A percentile compares a stretch with the other conserved stretches of the same genome.
phyloP scores from a whole-genome alignment of 192 early-diverging fungal genomes.

The Backusella parvicylindrica region DNA sequence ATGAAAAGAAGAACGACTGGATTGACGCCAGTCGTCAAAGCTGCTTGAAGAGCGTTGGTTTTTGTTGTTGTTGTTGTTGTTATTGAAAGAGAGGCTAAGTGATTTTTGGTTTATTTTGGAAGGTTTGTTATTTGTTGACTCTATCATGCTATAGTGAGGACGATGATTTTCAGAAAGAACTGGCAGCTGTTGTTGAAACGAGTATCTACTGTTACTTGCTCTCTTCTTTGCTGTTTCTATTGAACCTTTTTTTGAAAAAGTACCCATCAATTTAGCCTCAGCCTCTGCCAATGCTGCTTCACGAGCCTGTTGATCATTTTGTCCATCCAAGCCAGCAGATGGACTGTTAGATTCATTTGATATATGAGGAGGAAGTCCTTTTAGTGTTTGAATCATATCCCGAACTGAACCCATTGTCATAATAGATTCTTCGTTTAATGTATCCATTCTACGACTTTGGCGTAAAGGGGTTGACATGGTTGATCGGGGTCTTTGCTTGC shows the following conservation, averaged over 20 bases:
- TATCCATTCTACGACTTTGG: conserved; percentile 10
- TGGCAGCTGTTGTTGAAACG: conserved; percentile 11
- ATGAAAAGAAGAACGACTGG: conserved; percentile 31
- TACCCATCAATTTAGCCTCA: conserved; percentile 41
- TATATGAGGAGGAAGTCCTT: conserved; percentile 37
- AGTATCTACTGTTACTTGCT: conserved; percentile 2
- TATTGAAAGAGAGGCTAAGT: neutral
- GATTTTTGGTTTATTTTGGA: neutral
- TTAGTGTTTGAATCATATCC: conserved; percentile 50
- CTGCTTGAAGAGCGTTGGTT: conserved; percentile 35
- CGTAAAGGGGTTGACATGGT: conserved; percentile 23
- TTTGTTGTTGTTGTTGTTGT: neutral
- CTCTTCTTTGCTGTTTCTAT: neutral
- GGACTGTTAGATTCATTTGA: neutral
- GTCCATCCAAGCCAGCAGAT: conserved; percentile 8
- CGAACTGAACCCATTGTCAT: conserved; percentile 48
- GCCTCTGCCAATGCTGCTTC: conserved; percentile 37
- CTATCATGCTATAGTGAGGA: neutral
- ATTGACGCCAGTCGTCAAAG: conserved; percentile 38
- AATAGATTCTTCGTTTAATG: conserved; percentile 31
- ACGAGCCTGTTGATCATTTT: conserved; percentile 5
- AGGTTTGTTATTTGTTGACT: neutral
- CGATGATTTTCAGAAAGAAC: neutral
- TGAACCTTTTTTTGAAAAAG: conserved; percentile 10
- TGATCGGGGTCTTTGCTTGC: conserved; percentile 22